A percentile compares a stretch with the other conserved stretches of the same genome.
Evolutionary conservation across 441 rosid genomes (phyloP).

Genomic region (Metrosideros polymorpha): DNA sequence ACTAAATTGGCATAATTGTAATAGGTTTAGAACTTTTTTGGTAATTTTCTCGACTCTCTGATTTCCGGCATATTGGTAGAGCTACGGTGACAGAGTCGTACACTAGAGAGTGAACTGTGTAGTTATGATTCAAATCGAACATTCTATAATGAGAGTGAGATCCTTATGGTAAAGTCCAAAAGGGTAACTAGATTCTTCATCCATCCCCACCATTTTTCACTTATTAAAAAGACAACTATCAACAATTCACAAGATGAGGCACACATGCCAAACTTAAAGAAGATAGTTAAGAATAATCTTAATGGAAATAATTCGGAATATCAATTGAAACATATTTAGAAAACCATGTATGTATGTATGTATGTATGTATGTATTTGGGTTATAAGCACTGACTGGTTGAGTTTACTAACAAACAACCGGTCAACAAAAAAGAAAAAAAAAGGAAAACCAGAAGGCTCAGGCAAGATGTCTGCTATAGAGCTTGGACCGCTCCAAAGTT

Average conservation of each 20-base stretch:
- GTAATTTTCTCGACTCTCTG: too few relatives aligned
- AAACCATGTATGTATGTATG: neutral
- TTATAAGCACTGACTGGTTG: neutral
- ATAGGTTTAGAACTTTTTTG: too few relatives aligned
- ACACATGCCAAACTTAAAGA: neutral
- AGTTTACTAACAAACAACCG: neutral
- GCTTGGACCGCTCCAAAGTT: neutral
- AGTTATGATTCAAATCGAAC: neutral
- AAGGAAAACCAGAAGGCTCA: neutral
- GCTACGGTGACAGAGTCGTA: neutral
- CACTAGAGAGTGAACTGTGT: rapidly evolving
- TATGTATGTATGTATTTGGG: neutral
- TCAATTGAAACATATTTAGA: neutral
- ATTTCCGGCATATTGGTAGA: neutral
- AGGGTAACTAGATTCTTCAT: neutral
- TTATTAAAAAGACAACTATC: neutral
- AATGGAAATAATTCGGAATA: neutral
- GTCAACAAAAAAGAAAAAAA: neutral
- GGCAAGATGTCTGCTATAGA: neutral
- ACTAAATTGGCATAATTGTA: too few relatives aligned
- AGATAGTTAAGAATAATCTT: neutral
- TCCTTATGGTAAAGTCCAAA: neutral
- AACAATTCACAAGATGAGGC: neutral
- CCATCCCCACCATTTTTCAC: neutral
- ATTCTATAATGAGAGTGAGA: neutral